These are phyloP conservation scores for Protea cynaroides DNA, from an alignment of 164 flowering plant genomes.

Conservation along the genomic window DNA sequence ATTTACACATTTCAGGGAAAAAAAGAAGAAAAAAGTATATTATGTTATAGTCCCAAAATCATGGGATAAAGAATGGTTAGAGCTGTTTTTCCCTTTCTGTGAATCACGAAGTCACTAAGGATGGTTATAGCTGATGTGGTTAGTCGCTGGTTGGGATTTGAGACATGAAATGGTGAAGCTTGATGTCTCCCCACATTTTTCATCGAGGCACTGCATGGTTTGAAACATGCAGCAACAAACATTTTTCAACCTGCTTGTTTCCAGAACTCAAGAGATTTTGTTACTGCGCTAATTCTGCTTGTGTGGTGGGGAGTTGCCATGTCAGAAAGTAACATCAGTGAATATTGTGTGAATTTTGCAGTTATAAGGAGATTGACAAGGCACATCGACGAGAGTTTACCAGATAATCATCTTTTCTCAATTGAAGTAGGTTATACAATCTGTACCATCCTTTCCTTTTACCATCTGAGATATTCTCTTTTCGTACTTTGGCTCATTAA, in stretches of 20 bases:
- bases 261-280: not conserved
- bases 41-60: no score
- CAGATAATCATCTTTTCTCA: slow-evolving; percentile 59
- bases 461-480: not conserved
- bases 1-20: no score
- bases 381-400: slow-evolving; percentile 36
- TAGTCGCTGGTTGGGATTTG: no score
- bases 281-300: not conserved
- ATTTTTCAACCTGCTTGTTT: not conserved
- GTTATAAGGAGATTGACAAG: slow-evolving; percentile 60
- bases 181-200: no score
- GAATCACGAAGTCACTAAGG: no score
- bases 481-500: not conserved
- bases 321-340: not conserved
- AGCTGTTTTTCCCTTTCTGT: no score
- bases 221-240: no score
- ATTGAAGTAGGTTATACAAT: slow-evolving; percentile 54
- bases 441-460: not conserved
- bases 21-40: no score
- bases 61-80: no score
- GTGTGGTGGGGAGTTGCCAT: not conserved
- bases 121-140: no score
- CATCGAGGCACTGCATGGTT: no score
- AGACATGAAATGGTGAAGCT: no score
- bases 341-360: slow-evolving; percentile 25